Evolutionary conservation across 2,329 filamentous ascomycete species (phyloP).

Genomic region (Sporothrix pallida): DNA sequence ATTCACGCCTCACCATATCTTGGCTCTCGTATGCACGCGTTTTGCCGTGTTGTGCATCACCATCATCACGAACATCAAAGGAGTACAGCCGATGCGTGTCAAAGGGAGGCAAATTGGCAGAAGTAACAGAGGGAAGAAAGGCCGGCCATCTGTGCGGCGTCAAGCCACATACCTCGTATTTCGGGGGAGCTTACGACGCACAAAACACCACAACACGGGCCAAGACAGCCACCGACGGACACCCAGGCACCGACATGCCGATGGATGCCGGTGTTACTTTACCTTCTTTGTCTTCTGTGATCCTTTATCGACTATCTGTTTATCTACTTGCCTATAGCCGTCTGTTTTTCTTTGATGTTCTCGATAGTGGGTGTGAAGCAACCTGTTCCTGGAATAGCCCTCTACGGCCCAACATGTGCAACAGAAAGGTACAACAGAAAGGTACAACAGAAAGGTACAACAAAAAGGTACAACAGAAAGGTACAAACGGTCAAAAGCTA

Average conservation of each 20-base stretch:
- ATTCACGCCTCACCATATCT: neutral
- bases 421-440: too few species aligned
- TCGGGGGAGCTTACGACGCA: neutral
- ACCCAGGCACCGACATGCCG: neutral
- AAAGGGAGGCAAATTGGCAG: neutral
- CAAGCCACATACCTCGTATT: slow-evolving; percentile 10
- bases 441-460: too few species aligned
- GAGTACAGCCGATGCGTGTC: neutral
- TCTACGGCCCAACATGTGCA: too few species aligned
- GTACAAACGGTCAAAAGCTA: neutral
- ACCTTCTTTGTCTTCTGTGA: neutral
- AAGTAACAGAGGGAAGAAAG: too few species aligned
- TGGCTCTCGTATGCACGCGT: neutral
- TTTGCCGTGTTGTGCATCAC: neutral
- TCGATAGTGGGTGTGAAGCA: neutral
- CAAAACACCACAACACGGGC: neutral
- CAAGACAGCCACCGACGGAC: neutral
- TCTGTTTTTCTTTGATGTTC: neutral
- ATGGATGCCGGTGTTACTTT: neutral
- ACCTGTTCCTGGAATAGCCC: neutral
- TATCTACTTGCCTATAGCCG: neutral
- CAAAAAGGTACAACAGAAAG: too few species aligned
- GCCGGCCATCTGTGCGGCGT: neutral
- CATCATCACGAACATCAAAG: neutral
- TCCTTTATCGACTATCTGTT: neutral